A percentile compares a stretch with the other conserved stretches of the same genome.
Conservation (phyloP, 2,329 filamentous ascomycete genomes). For the Arthrobotrys sphaeroides region DNA sequence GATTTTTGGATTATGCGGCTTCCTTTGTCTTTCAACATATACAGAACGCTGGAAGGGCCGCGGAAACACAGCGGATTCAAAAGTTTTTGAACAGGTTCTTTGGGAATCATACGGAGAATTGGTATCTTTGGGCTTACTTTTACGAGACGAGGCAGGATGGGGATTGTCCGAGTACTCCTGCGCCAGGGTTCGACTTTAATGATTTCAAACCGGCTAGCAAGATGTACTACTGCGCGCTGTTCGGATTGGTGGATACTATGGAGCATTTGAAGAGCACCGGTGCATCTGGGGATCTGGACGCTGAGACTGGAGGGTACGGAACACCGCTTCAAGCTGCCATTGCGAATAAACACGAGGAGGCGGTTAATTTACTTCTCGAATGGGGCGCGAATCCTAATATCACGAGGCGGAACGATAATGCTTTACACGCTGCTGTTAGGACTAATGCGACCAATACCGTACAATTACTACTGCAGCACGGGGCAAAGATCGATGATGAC, state of each 20-base stretch:
- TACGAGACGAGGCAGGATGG: conserved; percentile 24
- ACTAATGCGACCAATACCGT: conserved; percentile 34
- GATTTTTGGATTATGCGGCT: conserved; percentile 34
- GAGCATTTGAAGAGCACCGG: conserved; percentile 30
- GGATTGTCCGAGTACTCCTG: neutral
- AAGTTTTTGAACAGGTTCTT: conserved; percentile 34
- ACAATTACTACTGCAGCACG: conserved; percentile 27
- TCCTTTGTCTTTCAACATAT: conserved; percentile 43
- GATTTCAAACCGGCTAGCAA: conserved; percentile 30
- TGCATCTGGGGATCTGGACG: conserved; percentile 24
- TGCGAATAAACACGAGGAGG: conserved; percentile 39
- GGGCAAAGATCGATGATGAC: conserved; percentile 33
- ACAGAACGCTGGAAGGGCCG: conserved; percentile 25
- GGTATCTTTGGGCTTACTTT: conserved; percentile 38
- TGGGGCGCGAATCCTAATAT: conserved; percentile 40
- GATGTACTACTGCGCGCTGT: conserved; percentile 39
- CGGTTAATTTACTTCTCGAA: conserved; percentile 29
- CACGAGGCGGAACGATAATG: conserved; percentile 28
- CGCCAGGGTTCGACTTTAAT: conserved; percentile 3
- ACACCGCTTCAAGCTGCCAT: conserved; percentile 34
- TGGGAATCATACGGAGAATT: conserved; percentile 29
- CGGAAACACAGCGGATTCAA: conserved; percentile 11
- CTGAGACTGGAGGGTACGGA: conserved; percentile 7
- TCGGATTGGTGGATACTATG: conserved; percentile 40
- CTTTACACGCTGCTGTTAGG: conserved; percentile 25